Evolutionary conservation across 2,329 filamentous ascomycete species (phyloP).

Genomic region (Diaporthe australafricana): DNA sequence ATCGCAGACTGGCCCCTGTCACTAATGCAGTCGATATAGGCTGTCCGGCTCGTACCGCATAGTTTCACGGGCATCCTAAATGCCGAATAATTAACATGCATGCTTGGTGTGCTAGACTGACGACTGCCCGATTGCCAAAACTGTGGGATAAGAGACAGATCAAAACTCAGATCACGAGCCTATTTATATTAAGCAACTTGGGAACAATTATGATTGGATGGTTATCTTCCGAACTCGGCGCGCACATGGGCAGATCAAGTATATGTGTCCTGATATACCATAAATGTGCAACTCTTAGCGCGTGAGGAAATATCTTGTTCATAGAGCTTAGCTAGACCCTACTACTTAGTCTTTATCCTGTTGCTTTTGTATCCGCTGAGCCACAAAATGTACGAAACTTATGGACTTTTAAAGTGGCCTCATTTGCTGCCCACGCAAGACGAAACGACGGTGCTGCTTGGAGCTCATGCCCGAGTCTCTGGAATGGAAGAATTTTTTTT

Average conservation of each 20-base stretch:
- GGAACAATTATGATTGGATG: neutral
- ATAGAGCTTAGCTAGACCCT: neutral
- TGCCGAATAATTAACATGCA: neutral
- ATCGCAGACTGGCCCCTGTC: neutral
- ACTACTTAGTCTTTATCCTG: neutral
- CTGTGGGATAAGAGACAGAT: neutral
- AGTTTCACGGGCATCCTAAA: neutral
- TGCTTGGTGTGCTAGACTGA: conserved; percentile 10
- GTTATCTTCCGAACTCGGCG: neutral
- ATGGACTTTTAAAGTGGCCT: neutral
- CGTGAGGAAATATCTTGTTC: neutral
- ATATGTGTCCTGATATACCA: conserved; percentile 2
- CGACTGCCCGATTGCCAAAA: neutral
- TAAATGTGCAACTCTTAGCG: conserved; percentile 8
- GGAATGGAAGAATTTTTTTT: neutral
- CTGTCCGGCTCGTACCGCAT: conserved; percentile 4
- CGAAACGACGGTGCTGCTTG: conserved; percentile 21
- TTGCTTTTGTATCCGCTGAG: conserved; percentile 18
- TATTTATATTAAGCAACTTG: neutral
- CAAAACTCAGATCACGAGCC: neutral
- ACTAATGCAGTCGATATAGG: neutral
- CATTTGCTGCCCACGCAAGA: conserved; percentile 1
- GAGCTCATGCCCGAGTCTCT: neutral
- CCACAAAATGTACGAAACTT: neutral
- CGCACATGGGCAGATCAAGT: neutral